Conservation (phyloP, 805 yeast genomes). For the Hanseniaspora clermontiae region DNA sequence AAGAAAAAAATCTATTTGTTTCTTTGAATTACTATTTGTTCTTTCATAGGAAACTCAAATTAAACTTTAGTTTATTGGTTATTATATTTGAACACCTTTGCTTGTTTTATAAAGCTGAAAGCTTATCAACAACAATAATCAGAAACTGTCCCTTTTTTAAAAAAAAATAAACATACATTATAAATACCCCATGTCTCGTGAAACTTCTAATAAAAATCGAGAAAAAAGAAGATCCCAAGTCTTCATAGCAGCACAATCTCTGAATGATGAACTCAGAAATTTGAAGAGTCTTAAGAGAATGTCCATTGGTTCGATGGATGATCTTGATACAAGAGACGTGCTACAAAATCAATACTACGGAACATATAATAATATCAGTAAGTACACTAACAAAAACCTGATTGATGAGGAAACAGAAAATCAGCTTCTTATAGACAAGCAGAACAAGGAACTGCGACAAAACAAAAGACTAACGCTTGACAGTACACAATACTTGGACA, state of each 20-base stretch:
- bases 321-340: constrained; percentile 15
- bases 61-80: too few relatives aligned
- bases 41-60: too few relatives aligned
- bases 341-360: background rate
- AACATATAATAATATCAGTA: constrained; percentile 32
- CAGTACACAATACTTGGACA: constrained; percentile 2
- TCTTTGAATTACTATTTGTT: too few relatives aligned
- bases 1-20: too few relatives aligned
- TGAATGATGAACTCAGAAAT: constrained; percentile 60
- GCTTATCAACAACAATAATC: background rate
- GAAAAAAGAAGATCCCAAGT: constrained; percentile 35
- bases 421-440: background rate
- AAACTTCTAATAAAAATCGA: background rate
- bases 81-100: too few relatives aligned
- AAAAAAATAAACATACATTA: background rate
- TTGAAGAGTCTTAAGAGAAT: constrained; percentile 63
- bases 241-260: constrained; percentile 57
- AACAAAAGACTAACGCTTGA: constrained; percentile 8
- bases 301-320: constrained; percentile 47
- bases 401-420: background rate
- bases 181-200: background rate
- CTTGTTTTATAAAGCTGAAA: too few relatives aligned
- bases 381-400: background rate
- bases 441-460: constrained; percentile 1
- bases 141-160: background rate